These are phyloP conservation scores for Angomonas deanei DNA, from an alignment of 208 protist genomes.

Conservation along the genomic window DNA sequence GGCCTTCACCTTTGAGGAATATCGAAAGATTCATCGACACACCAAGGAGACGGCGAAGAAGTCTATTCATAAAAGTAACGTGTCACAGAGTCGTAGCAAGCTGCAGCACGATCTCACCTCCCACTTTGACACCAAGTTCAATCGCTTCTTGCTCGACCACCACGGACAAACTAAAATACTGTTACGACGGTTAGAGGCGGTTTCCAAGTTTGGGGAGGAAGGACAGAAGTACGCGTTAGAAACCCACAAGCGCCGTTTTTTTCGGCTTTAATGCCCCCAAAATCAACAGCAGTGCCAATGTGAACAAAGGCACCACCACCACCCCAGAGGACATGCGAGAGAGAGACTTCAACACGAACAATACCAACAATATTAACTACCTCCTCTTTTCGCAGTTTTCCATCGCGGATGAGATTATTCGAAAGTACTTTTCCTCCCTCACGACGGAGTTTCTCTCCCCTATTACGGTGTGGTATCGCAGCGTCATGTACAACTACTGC, in stretches of 20 bases:
- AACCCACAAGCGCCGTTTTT: background rate
- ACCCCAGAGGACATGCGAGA: background rate
- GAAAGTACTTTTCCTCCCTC: slow-evolving; percentile 83
- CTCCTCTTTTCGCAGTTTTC: slow-evolving; percentile 49
- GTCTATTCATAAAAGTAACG: slow-evolving; percentile 14
- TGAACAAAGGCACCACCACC: background rate
- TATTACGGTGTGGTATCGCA: slow-evolving; percentile 57
- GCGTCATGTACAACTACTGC: slow-evolving; percentile 7
- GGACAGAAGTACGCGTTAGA: slow-evolving; percentile 46
- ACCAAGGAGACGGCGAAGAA: slow-evolving; percentile 4
- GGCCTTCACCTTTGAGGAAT: slow-evolving; percentile 9
- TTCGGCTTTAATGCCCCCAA: background rate
- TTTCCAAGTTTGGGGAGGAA: slow-evolving; percentile 45
- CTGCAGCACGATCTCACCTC: slow-evolving; percentile 41
- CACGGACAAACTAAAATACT: slow-evolving; percentile 48
- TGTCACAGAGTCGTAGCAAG: slow-evolving; percentile 16
- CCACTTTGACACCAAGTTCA: slow-evolving; percentile 66
- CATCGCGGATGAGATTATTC: slow-evolving; percentile 75
- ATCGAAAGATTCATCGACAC: slow-evolving; percentile 3
- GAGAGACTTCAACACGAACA: background rate
- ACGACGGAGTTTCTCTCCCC: slow-evolving; percentile 81
- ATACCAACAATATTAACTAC: slow-evolving; percentile 10
- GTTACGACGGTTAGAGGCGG: slow-evolving; percentile 58
- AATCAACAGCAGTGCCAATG: background rate
- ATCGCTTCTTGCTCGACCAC: slow-evolving; percentile 65